Conservation (phyloP, 148 eudicot genomes). For the Suaeda aralocaspica region DNA sequence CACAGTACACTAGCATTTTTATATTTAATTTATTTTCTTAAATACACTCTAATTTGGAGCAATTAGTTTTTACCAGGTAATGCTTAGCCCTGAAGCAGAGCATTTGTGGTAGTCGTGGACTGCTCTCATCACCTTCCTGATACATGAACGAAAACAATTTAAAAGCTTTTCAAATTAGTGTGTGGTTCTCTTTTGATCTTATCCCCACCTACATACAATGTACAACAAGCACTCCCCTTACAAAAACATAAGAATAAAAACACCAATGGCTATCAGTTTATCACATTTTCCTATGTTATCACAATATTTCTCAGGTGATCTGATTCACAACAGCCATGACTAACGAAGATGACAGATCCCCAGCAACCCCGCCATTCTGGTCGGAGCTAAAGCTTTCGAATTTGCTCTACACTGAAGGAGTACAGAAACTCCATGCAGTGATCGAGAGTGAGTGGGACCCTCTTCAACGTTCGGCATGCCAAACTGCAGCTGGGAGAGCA, state of each 20-base stretch:
- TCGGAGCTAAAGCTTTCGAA: slow-evolving; percentile 58
- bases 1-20: no score
- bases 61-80: slow-evolving; percentile 1
- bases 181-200: slow-evolving; percentile 95
- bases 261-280: slow-evolving; percentile 20
- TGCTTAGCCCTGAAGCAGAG: slow-evolving; percentile 5
- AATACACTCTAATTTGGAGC: not conserved
- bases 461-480: slow-evolving; percentile 66
- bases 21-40: no score
- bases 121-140: slow-evolving; percentile 41
- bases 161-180: slow-evolving; percentile 38
- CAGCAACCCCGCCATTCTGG: slow-evolving; percentile 41
- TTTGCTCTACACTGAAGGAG: slow-evolving; percentile 30
- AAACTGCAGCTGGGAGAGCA: slow-evolving; percentile 90
- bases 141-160: slow-evolving; percentile 30
- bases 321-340: slow-evolving; percentile 36
- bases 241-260: slow-evolving; percentile 14
- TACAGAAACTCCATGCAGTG: slow-evolving; percentile 46
- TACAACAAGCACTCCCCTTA: slow-evolving; percentile 14
- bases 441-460: slow-evolving; percentile 68
- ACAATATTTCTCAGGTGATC: not conserved
- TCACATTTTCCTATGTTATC: slow-evolving; percentile 23
- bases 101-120: slow-evolving; percentile 53
- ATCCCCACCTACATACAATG: slow-evolving; percentile 42
- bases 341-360: slow-evolving; percentile 32